Evolutionary conservation across 1,284 basidiomycete species (phyloP).

Genomic region (Laetiporus sulphureus): DNA sequence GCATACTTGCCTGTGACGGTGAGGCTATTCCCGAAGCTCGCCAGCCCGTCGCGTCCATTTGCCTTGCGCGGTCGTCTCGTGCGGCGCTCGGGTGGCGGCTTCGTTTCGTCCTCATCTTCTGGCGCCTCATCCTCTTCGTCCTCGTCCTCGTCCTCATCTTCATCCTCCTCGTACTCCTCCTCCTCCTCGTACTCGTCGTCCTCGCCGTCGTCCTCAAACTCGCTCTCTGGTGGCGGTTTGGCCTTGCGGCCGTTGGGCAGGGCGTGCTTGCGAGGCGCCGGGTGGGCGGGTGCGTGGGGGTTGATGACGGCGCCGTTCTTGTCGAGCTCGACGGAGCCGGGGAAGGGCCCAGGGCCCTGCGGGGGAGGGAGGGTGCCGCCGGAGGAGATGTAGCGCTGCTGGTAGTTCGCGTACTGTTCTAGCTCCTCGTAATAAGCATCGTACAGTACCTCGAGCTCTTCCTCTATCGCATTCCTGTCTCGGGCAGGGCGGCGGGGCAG

Average conservation of each 20-base stretch:
- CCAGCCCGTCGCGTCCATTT: conserved; percentile 19
- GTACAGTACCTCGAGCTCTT: conserved; percentile 98
- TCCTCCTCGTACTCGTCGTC: conserved; percentile 28
- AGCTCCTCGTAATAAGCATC: conserved; percentile 99
- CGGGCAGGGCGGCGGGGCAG: conserved; percentile 9
- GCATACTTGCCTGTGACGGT: conserved; percentile 27
- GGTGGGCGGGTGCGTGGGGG: conserved; percentile 37
- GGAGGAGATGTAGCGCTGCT: conserved; percentile 87
- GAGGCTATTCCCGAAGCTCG: conserved; percentile 26
- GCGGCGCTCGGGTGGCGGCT: too few relatives aligned
- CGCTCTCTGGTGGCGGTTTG: conserved; percentile 43
- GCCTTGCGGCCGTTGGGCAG: conserved; percentile 45
- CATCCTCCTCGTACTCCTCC: conserved; percentile 27
- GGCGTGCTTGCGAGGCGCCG: conserved; percentile 34
- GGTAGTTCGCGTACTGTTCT: conserved; percentile 96
- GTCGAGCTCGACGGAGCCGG: conserved; percentile 94
- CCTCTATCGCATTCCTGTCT: conserved; percentile 89
- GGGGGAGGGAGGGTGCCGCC: conserved; percentile 85
- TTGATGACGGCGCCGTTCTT: conserved; percentile 81
- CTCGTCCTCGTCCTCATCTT: conserved; percentile 25
- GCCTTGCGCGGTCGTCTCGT: too few relatives aligned
- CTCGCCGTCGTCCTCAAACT: conserved; percentile 47
- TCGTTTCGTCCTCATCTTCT: not conserved
- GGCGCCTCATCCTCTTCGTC: conserved; percentile 25
- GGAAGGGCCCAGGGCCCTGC: conserved; percentile 95